Percentiles rank a stretch among this genome's conserved stretches.
Evolutionary conservation across 2,329 filamentous ascomycete genomes (phyloP).

Genomic region (Phoma sp.): DNA sequence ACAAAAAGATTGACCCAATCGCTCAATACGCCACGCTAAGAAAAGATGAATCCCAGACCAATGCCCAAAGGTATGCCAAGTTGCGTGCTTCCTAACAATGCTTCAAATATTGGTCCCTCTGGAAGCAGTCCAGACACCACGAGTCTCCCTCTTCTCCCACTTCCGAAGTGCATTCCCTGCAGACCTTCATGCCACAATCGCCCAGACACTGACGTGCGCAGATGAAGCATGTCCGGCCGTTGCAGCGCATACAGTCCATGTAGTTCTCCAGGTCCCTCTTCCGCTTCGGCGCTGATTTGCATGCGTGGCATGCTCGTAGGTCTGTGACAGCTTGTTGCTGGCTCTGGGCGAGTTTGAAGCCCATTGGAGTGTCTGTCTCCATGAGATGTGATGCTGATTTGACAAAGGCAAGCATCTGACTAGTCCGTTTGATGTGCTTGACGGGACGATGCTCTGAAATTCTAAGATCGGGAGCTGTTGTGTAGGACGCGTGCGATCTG

Average conservation of each 20-base stretch:
- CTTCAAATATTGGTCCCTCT: slow-evolving; percentile 27
- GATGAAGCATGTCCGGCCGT: slow-evolving; percentile 69
- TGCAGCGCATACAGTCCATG: slow-evolving; percentile 68
- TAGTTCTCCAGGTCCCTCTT: slow-evolving; percentile 71
- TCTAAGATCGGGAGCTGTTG: slow-evolving; percentile 12
- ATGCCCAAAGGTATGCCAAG: not conserved
- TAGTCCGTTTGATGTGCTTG: slow-evolving; percentile 39
- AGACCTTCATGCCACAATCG: slow-evolving; percentile 59
- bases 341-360: not conserved
- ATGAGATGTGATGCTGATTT: slow-evolving; percentile 44
- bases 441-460: slow-evolving; percentile 35
- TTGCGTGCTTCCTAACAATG: slow-evolving; percentile 11
- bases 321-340: slow-evolving; percentile 24
- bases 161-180: slow-evolving; percentile 73
- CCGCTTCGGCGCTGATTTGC: slow-evolving; percentile 68
- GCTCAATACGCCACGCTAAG: slow-evolving; percentile 17
- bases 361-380: slow-evolving; percentile 30
- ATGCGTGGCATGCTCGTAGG: slow-evolving; percentile 68
- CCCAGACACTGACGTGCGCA: slow-evolving; percentile 70
- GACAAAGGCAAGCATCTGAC: slow-evolving; percentile 28
- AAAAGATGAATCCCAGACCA: slow-evolving; percentile 1
- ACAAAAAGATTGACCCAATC: slow-evolving; percentile 4
- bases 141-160: slow-evolving; percentile 68
- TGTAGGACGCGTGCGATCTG: slow-evolving; percentile 16
- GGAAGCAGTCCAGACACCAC: slow-evolving; percentile 67